Conservation (phyloP, 2,329 filamentous ascomycete species). For the Clarireedia paspali region DNA sequence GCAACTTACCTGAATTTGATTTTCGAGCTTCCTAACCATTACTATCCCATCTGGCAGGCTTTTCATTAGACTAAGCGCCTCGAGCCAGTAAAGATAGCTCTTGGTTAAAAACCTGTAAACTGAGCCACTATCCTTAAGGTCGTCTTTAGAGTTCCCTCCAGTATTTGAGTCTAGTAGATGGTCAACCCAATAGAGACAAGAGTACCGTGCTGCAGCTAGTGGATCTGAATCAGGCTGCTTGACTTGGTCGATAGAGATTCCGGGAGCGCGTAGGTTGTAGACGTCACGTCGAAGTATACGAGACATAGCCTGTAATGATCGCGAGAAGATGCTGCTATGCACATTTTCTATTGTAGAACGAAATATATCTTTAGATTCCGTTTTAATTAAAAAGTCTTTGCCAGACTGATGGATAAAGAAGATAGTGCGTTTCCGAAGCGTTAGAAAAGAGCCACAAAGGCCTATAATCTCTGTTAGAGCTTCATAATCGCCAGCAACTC, state of each 20-base stretch:
- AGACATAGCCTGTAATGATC: background rate
- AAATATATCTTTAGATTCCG: background rate
- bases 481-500: background rate
- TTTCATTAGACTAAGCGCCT: background rate
- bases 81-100: background rate
- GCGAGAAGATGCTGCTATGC: background rate
- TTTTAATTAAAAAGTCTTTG: background rate
- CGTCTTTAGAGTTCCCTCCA: no score
- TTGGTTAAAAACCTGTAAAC: background rate
- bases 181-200: no score
- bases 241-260: no score
- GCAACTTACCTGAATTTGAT: no score
- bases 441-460: no score
- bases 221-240: no score
- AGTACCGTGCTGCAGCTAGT: no score
- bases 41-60: background rate
- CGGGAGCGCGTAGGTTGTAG: background rate
- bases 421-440: no score
- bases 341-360: background rate
- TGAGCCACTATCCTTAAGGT: background rate
- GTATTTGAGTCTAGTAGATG: no score
- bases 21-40: background rate
- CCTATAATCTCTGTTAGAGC: no score
- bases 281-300: background rate
- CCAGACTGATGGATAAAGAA: background rate